Base-by-base conservation (phyloP, 345 rosid species). In the Citrus sp. region DNA sequence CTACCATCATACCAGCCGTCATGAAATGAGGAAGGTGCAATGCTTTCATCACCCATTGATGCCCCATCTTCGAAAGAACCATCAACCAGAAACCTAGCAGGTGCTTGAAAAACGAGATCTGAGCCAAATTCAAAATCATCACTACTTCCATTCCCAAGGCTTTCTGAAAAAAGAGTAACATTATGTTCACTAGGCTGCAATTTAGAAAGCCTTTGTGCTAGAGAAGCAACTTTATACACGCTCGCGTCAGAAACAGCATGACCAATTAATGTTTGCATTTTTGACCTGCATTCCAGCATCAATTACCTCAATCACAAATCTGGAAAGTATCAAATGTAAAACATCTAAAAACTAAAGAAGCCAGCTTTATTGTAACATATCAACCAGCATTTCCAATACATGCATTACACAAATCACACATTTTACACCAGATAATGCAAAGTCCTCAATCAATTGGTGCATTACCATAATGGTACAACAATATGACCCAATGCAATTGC, bases 21-120 rank as follows among this genome's bases (percentile, higher is more conserved):
- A 76, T 69, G 70, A 82, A 80, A 82, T n/a, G 86, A 79, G 72
- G 87, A 51, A 71, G 85, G 80, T 9, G 65, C 80, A 74, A 76
- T 72, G 67, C 80, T 82, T 82, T 87, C 94, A 70, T 78, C 86
- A 37, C 82, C 85, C 38, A 84, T 37, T 58, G 91, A 74, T 35
- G 88, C 92, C 9, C 54, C 85, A 74, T 87, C 90, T 60, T 84
- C 94, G 80, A 90, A 75, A 68, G 86, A 85, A 74, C 79, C 77
- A 80, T 95, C 96, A 55, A 91, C 89, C 82, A 95, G 61, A 85
- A 95, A 95, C 67, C 99, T 88, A 69, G 91, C 80, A 32, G 98
- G 98, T 58, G 92, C 84, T 80, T 74, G 89, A 77, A 95, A 95
- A 70, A 72, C 85, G 80, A 95, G 90, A 83, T 95, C 90, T 6